phyloP scores from a whole-genome alignment of 345 rosid genomes.

The Eucalyptus leucophloia region DNA sequence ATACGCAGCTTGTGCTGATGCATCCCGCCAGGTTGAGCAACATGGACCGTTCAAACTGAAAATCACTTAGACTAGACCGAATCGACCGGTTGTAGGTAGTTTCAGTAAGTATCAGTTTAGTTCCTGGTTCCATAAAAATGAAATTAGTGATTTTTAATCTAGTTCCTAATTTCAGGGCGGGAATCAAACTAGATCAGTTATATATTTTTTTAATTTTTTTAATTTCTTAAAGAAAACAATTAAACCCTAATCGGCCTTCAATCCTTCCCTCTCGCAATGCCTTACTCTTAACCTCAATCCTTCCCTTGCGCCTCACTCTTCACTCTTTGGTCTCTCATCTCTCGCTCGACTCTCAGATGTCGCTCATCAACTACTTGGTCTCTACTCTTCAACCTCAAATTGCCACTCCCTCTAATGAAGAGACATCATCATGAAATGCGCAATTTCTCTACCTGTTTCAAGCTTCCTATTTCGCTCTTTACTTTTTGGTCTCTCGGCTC shows the following conservation, averaged over 20 bases:
- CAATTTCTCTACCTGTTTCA: neutral
- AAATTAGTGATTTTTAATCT: rapidly evolving
- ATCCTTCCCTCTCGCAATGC: neutral
- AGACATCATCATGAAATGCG: neutral
- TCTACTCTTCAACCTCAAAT: neutral
- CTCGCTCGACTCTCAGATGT: neutral
- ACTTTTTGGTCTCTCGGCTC: neutral
- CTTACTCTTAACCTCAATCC: neutral
- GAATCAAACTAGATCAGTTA: rapidly evolving
- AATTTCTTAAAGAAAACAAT: neutral
- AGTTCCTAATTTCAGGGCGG: neutral
- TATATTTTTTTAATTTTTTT: neutral
- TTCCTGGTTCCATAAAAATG: neutral
- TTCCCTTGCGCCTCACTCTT: neutral
- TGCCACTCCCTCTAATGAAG: neutral
- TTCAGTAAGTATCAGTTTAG: rapidly evolving
- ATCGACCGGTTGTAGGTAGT: rapidly evolving
- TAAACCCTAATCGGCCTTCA: neutral
- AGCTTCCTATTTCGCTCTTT: neutral
- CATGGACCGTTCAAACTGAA: too few species aligned
- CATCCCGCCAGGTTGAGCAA: neutral
- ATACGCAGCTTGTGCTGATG: neutral
- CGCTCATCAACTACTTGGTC: neutral
- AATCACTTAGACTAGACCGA: rapidly evolving
- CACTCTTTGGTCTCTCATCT: neutral